Conservation (phyloP, 192 early-diverging fungal genomes). For the Podochytrium sp. region DNA sequence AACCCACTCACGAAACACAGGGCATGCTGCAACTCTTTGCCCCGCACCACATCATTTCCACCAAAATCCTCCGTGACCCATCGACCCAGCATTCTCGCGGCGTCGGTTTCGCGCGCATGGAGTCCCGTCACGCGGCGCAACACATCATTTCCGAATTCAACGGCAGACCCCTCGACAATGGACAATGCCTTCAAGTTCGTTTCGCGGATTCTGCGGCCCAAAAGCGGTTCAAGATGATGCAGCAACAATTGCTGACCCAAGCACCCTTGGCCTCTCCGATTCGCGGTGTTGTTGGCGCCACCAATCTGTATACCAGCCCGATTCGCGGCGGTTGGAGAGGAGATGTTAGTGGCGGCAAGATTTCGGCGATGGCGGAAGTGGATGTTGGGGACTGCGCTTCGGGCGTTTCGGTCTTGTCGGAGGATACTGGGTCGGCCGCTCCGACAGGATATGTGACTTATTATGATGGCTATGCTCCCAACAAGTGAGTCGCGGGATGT, state of each 20-base stretch:
- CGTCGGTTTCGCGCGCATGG: slow-evolving; percentile 81
- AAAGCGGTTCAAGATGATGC: slow-evolving; percentile 68
- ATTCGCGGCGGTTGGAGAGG: neutral
- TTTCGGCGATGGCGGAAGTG: neutral
- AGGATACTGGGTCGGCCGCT: neutral
- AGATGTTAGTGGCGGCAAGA: neutral
- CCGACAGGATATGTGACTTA: slow-evolving; percentile 11
- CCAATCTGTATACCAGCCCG: neutral
- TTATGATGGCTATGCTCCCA: slow-evolving; percentile 19
- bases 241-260: slow-evolving; percentile 9
- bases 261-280: neutral
- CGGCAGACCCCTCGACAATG: slow-evolving; percentile 62
- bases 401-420: neutral
- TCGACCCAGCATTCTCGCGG: slow-evolving; percentile 68
- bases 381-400: neutral
- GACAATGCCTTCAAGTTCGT: slow-evolving; percentile 73
- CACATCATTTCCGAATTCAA: slow-evolving; percentile 73
- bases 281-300: neutral
- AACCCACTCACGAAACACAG: too few relatives aligned
- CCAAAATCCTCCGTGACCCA: slow-evolving; percentile 74
- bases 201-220: slow-evolving; percentile 83
- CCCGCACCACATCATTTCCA: slow-evolving; percentile 70
- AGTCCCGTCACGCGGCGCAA: slow-evolving; percentile 68
- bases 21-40: slow-evolving; percentile 58
- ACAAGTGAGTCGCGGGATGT: slow-evolving; percentile 1